Conservation (phyloP, 2,329 filamentous ascomycete genomes). For the Fusarium robinianum region DNA sequence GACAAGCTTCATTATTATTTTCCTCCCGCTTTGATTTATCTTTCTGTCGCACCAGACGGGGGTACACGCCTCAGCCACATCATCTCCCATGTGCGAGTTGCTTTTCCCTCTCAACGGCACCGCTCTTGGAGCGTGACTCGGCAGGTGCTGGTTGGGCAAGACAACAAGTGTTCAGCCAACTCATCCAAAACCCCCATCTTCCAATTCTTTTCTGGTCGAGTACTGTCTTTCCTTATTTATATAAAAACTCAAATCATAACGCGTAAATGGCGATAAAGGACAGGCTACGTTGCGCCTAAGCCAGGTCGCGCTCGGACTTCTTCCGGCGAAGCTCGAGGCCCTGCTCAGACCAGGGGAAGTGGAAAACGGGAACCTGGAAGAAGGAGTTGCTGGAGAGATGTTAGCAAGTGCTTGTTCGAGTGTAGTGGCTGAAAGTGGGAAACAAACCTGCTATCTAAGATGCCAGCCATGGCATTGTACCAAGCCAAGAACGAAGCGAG, state of each 20-base stretch:
- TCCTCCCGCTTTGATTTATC: too few species aligned
- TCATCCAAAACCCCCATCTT: too few species aligned
- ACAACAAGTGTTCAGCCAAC: too few species aligned
- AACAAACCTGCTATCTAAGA: slow-evolving; percentile 70
- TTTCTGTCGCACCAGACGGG: too few species aligned
- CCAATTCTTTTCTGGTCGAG: background rate
- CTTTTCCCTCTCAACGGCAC: too few species aligned
- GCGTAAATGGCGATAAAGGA: slow-evolving; percentile 22
- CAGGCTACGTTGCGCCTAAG: slow-evolving; percentile 20
- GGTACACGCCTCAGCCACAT: too few species aligned
- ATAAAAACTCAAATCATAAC: slow-evolving; percentile 27
- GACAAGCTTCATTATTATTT: too few species aligned
- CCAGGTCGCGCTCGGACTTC: slow-evolving; percentile 45
- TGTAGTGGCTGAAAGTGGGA: slow-evolving; percentile 5
- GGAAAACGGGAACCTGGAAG: slow-evolving; percentile 88
- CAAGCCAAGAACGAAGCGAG: slow-evolving; percentile 80
- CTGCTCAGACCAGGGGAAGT: slow-evolving; percentile 93
- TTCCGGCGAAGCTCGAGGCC: slow-evolving; percentile 61
- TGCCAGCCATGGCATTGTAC: slow-evolving; percentile 85
- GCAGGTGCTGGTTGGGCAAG: too few species aligned
- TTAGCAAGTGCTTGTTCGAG: slow-evolving; percentile 39
- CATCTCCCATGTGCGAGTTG: too few species aligned
- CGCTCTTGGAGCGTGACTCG: too few species aligned
- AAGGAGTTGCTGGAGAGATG: slow-evolving; percentile 70
- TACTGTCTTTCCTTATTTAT: too few species aligned